phyloP scores from a whole-genome alignment of 169 alveolate genomes.

The Hepatocystis sp. region DNA sequence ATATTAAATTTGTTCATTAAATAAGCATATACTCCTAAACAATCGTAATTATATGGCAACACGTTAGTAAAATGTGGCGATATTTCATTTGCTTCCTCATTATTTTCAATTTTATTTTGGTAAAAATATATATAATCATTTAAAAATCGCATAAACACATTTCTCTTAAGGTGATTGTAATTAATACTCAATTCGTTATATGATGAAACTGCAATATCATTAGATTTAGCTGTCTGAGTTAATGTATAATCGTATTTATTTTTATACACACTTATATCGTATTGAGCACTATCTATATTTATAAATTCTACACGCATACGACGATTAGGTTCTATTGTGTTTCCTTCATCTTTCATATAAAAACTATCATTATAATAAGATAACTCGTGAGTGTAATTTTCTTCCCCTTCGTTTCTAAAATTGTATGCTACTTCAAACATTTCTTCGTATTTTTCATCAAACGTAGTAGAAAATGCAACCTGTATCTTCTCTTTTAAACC shows the following conservation, averaged over 20 bases:
- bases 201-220: slow-evolving; percentile 18
- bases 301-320: no score
- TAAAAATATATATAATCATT: slow-evolving; percentile 35
- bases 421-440: slow-evolving; percentile 28
- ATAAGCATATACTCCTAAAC: slow-evolving; percentile 72
- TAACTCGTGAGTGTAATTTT: background rate
- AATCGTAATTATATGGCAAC: slow-evolving; percentile 50
- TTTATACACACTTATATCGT: background rate
- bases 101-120: no score
- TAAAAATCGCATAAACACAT: slow-evolving; percentile 44
- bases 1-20: slow-evolving; percentile 69
- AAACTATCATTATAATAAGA: slow-evolving; percentile 44
- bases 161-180: slow-evolving; percentile 4
- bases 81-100: background rate
- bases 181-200: slow-evolving; percentile 23
- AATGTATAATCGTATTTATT: background rate
- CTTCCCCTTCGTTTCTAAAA: background rate
- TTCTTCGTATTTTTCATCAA: slow-evolving; percentile 74
- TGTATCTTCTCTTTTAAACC: background rate
- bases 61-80: slow-evolving; percentile 17
- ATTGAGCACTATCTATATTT: background rate
- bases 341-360: slow-evolving; percentile 13
- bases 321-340: background rate
- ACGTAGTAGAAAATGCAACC: slow-evolving; percentile 22
- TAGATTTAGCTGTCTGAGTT: slow-evolving; percentile 33